These are phyloP conservation scores for Cercospora sp. DNA, from an alignment of 2,329 filamentous ascomycete species.

Conservation along the genomic window DNA sequence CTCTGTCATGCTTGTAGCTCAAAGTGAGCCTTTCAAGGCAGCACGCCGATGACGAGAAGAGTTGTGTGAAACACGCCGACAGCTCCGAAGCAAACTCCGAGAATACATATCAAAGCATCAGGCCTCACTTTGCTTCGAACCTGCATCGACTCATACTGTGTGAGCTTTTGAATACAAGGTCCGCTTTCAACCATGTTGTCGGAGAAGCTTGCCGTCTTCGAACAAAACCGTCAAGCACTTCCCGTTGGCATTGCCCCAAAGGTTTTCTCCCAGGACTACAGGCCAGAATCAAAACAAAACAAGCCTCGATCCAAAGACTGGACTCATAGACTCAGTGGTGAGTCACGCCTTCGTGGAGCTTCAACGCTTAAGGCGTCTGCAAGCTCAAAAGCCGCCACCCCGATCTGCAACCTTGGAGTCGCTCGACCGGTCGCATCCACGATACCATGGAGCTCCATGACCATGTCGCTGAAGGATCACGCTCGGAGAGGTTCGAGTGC, in stretches of 20 bases:
- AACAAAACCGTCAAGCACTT: slow-evolving; percentile 15
- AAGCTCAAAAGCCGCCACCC: slow-evolving; percentile 12
- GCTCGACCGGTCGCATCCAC: slow-evolving; percentile 19
- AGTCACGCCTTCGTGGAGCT: slow-evolving; percentile 15
- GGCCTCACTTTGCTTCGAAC: not conserved
- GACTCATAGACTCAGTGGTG: slow-evolving; percentile 19
- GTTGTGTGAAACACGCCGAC: not conserved
- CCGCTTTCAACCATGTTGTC: slow-evolving; percentile 5
- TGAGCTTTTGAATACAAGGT: not conserved
- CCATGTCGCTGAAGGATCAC: not conserved
- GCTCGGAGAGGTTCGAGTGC: not conserved
- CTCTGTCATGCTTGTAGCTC: not conserved
- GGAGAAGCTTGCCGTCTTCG: slow-evolving; percentile 16
- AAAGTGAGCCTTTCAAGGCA: not conserved
- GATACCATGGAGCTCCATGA: slow-evolving; percentile 23
- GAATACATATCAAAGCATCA: not conserved
- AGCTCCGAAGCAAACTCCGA: slow-evolving; percentile 5
- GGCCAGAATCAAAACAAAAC: not conserved
- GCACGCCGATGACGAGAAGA: not conserved
- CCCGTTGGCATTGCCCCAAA: slow-evolving; percentile 23
- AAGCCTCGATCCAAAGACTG: slow-evolving; percentile 9
- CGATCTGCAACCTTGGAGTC: slow-evolving; percentile 22
- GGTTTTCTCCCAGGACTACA: slow-evolving; percentile 19
- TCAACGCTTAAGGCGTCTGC: slow-evolving; percentile 24
- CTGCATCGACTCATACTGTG: not conserved